Percentiles rank a stretch among this genome's conserved stretches.
phyloP scores from a whole-genome alignment of 257 asterid genomes.

The Solanum pinnatisectum region DNA sequence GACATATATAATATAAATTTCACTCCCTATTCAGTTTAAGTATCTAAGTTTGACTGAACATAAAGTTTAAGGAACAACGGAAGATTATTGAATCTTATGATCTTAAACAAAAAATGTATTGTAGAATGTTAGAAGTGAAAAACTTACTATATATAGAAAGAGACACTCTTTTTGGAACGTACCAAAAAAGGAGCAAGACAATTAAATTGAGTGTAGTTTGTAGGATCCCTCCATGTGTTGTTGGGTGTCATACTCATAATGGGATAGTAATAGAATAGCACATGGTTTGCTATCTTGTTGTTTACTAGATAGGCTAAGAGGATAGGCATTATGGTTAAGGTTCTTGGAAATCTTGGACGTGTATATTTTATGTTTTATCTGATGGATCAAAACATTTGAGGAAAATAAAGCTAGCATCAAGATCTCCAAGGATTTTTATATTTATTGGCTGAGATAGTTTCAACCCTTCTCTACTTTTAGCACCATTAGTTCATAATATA shows the following conservation, averaged over 20 bases:
- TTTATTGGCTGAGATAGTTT: neutral
- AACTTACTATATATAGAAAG: neutral
- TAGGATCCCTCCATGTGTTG: neutral
- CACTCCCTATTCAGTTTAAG: neutral
- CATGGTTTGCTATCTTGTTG: neutral
- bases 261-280: neutral
- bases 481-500: neutral
- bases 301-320: neutral
- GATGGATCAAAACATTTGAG: neutral
- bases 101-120: neutral
- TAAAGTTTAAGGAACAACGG: neutral
- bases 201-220: neutral
- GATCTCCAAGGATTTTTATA: neutral
- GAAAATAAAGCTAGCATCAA: neutral
- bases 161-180: neutral
- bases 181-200: neutral
- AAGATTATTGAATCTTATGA: neutral
- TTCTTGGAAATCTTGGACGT: neutral
- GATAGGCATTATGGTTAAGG: neutral
- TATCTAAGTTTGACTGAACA: neutral
- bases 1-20: neutral
- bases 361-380: neutral
- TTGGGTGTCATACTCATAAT: neutral
- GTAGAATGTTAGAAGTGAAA: neutral
- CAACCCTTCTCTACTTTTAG: neutral